Base-by-base conservation (phyloP, 441 rosid genomes). In the Gossypium schwendimanii region DNA sequence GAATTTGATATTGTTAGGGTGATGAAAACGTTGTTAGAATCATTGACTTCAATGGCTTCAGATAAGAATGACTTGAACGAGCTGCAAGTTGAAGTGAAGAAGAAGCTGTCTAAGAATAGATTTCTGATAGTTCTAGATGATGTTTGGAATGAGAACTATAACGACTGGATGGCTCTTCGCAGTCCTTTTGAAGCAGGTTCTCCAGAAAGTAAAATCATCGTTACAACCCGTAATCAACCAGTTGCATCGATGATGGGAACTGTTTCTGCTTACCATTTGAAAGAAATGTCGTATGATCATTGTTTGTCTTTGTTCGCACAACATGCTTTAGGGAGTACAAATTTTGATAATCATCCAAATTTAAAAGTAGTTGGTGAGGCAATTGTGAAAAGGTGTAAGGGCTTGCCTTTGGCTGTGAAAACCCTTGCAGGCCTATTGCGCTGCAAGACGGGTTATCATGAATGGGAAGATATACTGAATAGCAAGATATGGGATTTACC, bases 351-450 rank as follows among this genome's bases (percentile, higher is more conserved):
- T 10, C 20, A 53, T 21, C 28, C 72, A 3, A 8, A 69, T 53
- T 15, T 69, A 15, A 31, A 69, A 17, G 12, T 11, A 31, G 33
- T 53, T 11, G 62, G 61, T 69, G 72, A 52, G 60, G 31, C 59
- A 53, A 69, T 69, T 9, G 72, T 69, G 62, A 69, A 59, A 41
- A 58, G 53, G 53, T 71, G 74, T 3, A 39, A 23, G 8, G 74
- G 74, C 21, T 45, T 58, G 54, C 74, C 74, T 0, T 24, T 71
- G 53, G 74, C 66, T 12, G 66, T 60, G 23, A 71, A 57, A 23
- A 58, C 74, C 12, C 66, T 71, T 23, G 74, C 65, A 8, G 74
- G 74, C 3, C 74, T 71, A 2, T 21, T 71, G 74, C 65, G 66
- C 39, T 12, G 39, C 53, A 41, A 44, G 33, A 14, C 1, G 1